These are phyloP conservation scores for Naganishia cerealis DNA, from an alignment of 1,284 basidiomycete species.

Conservation along the genomic window DNA sequence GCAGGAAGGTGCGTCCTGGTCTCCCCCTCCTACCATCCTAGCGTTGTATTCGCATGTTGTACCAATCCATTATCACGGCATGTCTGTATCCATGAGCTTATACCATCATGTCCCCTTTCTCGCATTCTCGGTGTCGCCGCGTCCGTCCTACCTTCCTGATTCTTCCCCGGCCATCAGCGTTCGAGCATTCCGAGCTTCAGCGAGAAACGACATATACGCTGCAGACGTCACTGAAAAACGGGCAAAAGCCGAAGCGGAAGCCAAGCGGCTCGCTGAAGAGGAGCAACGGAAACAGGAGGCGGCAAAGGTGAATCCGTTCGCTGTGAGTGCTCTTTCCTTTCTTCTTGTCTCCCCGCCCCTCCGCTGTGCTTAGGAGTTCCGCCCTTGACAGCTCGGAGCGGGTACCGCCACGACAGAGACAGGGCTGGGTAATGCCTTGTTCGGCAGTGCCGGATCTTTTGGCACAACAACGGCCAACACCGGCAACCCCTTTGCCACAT, in stretches of 20 bases:
- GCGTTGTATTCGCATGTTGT: slow-evolving; percentile 18
- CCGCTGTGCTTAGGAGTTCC: background rate
- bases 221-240: slow-evolving; percentile 42
- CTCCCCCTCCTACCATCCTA: slow-evolving; percentile 1
- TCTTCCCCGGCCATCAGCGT: slow-evolving; percentile 37
- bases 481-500: slow-evolving; percentile 33
- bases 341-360: background rate
- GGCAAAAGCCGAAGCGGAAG: slow-evolving; percentile 36
- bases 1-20: slow-evolving; percentile 49
- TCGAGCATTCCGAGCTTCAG: slow-evolving; percentile 51
- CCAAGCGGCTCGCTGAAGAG: slow-evolving; percentile 42
- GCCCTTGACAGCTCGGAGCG: background rate
- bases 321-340: slow-evolving; percentile 37
- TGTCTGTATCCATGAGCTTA: slow-evolving; percentile 26
- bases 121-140: background rate
- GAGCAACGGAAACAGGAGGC: slow-evolving; percentile 41
- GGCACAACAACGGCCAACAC: background rate
- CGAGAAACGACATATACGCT: slow-evolving; percentile 52
- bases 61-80: slow-evolving; percentile 1
- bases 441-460: slow-evolving; percentile 24
- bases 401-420: background rate
- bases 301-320: slow-evolving; percentile 52
- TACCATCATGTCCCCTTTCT: slow-evolving; percentile 12
- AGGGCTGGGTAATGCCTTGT: slow-evolving; percentile 13
- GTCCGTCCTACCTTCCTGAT: background rate